Base-by-base conservation (phyloP, 257 asterid species). In the Nicotiana paniculata region DNA sequence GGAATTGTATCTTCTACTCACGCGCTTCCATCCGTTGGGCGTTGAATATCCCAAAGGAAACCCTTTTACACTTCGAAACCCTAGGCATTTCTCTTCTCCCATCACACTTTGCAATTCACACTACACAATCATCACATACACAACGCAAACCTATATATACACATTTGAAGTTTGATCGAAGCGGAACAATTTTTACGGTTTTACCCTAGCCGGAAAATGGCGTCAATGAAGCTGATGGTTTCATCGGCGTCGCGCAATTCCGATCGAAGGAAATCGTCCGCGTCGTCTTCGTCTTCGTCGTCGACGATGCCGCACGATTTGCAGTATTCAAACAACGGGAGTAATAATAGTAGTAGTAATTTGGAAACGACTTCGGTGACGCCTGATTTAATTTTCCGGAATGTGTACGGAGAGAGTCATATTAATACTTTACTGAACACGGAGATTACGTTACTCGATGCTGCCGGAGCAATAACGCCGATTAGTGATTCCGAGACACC, bases 381-480 rank as follows among this genome's bases (percentile, higher is more conserved):
- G 46, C 72, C 77, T 37, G 85, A 86, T 18, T 82, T 84, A 69
- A 46, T 82, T 51, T 84, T 81, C 10, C 65, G 68, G 37, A 82
- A 84, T 80, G 81, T 70, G 74, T 85, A 54, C 48, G 88, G 77
- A 4, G 82, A 32, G 16, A 78, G 81, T 80, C 83, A 66, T 61
- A 81, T 61, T 90, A 87, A 82, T 53, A 62, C 87, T 79, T 78
- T 87, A 78, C 57, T 88, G 92, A 88, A 85, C 84, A 85, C 92
- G 54, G 90, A 90, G 82, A 90, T 92, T 79, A 33, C 81, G 30
- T 69, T 77, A 15, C 63, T 86, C 46, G 91, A 88, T 55, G 93
- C 90, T 54, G 89, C 87, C 5, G 97, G 95, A 76, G 93, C 91
- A 10, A 84, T 87, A 66, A 79, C 85, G 55, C 88, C 93, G 78